phyloP scores from a whole-genome alignment of 2,329 filamentous ascomycete species.

The Neopestalotiopsis sp. region DNA sequence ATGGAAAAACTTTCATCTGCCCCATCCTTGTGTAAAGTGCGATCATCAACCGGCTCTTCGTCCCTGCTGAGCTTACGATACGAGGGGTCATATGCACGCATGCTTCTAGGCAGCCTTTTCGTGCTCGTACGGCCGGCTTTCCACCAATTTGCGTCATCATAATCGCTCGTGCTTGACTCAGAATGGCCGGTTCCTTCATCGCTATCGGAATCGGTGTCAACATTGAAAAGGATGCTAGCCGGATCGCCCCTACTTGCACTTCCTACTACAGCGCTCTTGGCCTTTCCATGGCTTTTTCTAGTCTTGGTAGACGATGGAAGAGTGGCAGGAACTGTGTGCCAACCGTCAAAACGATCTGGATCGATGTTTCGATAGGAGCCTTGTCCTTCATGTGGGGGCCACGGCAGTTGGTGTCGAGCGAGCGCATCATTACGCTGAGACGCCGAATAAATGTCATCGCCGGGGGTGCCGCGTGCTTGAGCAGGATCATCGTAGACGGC shows the following conservation, averaged over 20 bases:
- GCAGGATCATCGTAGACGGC: constrained; percentile 17
- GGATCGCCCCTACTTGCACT: no score
- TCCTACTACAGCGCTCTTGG: neutral
- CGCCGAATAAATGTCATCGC: constrained; percentile 23
- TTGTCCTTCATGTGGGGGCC: constrained; percentile 24
- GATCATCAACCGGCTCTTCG: constrained; percentile 2
- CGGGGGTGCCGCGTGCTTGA: constrained; percentile 10
- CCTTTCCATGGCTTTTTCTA: neutral
- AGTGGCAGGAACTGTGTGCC: neutral
- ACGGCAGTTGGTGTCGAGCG: constrained; percentile 19
- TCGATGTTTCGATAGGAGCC: neutral
- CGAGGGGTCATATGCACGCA: neutral
- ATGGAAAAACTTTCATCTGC: neutral
- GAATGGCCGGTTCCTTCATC: neutral
- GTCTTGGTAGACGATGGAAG: neutral
- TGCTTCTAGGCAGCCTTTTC: neutral
- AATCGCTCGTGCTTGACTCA: neutral
- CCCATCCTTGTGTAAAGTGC: neutral
- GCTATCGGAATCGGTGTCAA: neutral
- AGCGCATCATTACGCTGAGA: neutral
- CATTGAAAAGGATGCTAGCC: no score
- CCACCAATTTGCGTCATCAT: neutral
- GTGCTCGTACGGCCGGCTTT: neutral
- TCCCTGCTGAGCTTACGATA: neutral
- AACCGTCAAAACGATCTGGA: neutral